Conservation (phyloP, 768 basidiomycete genomes). For the Suillus luteus region DNA sequence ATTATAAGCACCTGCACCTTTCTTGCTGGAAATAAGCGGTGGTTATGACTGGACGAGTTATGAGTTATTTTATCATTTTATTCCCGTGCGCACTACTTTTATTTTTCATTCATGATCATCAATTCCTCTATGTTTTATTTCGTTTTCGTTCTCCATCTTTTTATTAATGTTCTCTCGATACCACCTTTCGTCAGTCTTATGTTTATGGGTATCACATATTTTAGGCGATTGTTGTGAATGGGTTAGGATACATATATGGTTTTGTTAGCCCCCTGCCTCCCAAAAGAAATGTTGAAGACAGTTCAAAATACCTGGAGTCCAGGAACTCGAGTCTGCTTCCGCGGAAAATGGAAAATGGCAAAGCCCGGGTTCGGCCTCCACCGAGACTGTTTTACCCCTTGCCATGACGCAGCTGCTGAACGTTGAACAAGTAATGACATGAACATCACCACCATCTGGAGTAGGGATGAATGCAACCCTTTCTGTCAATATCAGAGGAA, state of each 20-base stretch:
- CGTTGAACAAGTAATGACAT: not conserved
- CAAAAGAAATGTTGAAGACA: too few relatives aligned
- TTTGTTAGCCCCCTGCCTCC: too few relatives aligned
- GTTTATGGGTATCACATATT: not conserved
- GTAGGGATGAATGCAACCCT: not conserved
- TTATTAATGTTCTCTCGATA: not conserved
- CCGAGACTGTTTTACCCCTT: too few relatives aligned
- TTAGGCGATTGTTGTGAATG: too few relatives aligned
- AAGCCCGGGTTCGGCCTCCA: too few relatives aligned
- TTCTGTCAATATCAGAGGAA: not conserved
- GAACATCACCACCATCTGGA: not conserved
- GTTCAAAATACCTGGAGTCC: too few relatives aligned
- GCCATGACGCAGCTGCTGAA: too few relatives aligned
- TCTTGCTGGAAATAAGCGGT: too few relatives aligned
- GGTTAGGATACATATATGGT: not conserved
- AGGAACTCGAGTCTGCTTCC: too few relatives aligned
- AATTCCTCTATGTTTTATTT: not conserved
- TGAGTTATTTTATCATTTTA: not conserved
- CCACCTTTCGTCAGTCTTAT: not conserved
- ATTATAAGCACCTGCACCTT: not conserved
- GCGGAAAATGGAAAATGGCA: too few relatives aligned
- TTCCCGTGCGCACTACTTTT: not conserved
- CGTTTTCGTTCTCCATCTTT: not conserved
- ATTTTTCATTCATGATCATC: not conserved
- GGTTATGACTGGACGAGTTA: not conserved